Base-by-base conservation (phyloP, 2,329 filamentous ascomycete species). In the Bipolaris sorokiniana region DNA sequence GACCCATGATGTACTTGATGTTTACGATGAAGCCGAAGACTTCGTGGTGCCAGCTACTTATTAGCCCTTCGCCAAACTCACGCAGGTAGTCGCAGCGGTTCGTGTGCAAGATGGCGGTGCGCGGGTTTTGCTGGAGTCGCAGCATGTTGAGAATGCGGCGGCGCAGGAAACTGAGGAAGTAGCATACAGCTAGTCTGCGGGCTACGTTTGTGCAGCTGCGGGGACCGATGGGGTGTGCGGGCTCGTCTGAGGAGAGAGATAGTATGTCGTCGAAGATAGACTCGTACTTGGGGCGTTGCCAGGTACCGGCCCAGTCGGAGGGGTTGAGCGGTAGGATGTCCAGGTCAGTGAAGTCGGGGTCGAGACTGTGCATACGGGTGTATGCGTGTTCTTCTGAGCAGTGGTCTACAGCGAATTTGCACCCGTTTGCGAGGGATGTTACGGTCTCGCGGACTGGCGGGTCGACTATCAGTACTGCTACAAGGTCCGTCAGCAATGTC, bases 11-110 rank as follows among this genome's bases (percentile, higher is more conserved):
- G 44, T 48, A 53, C 3, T 53, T 53, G 6, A 34, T 36, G 16
- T 53, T 53, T 22, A 53, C 51, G 0, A 53, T 36, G 15, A 48
- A 48, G 15, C 46, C 46, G 5, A 37, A 48, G 7, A 48, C 20
- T 4, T 48, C 33, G 10, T 48, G 45, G 20, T 48, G 45, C 45
- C 45, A 48, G 33, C 45, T 22, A 11, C 45, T 48, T 15, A 37
- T 34, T 3, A 53, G 23, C 4, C 51, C 51, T 2, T 40, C 10
- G 13, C 42, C 51, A 16, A 53, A 48, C 11, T 48, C 34, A 11
- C 44, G 44, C 2, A 53, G 44, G 20, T 53, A 53, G 11, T 53
- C 51, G 7, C 51, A 53, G 1, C 42, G 42, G 36, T 54, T 54
- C 6, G 23, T 20, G n/a, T 48, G 36, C 23, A 23, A 4, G 3